phyloP scores from a whole-genome alignment of 2,329 filamentous ascomycete genomes.

The Alternaria alternata region DNA sequence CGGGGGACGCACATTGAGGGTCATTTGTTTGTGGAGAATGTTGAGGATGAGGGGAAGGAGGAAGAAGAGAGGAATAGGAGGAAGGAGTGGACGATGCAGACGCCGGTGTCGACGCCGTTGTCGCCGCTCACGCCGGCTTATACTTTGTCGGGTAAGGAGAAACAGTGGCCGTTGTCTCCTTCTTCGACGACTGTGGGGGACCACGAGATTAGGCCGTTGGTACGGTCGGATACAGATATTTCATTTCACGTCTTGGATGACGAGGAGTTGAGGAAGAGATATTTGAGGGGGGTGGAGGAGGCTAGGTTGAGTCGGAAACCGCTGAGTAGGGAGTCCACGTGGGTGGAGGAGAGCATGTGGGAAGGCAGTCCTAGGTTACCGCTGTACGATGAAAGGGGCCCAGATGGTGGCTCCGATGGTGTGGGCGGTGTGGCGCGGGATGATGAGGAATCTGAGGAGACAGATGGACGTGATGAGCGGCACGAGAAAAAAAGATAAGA shows the following conservation, averaged over 20 bases:
- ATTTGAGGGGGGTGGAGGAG: neutral
- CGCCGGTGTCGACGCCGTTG: neutral
- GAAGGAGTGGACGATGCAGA: neutral
- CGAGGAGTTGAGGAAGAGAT: neutral
- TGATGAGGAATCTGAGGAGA: neutral
- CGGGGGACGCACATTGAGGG: conserved; percentile 26
- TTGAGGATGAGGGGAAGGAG: conserved; percentile 5
- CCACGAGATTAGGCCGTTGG: neutral
- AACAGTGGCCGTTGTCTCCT: neutral
- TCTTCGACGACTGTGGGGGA: neutral
- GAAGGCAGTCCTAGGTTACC: neutral
- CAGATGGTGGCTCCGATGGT: neutral
- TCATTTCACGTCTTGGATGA: neutral
- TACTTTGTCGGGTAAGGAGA: neutral
- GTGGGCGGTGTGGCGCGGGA: neutral
- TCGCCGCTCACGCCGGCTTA: neutral
- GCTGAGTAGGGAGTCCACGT: neutral
- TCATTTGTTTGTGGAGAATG: conserved; percentile 17
- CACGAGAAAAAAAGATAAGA: neutral
- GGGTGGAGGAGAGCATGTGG: neutral
- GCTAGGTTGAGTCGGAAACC: neutral
- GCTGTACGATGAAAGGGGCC: neutral
- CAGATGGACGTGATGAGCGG: neutral
- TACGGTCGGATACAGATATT: neutral
- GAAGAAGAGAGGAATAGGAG: neutral